Evolutionary conservation across 345 rosid genomes (phyloP).

Genomic region (Pseudoturritis turrita): DNA sequence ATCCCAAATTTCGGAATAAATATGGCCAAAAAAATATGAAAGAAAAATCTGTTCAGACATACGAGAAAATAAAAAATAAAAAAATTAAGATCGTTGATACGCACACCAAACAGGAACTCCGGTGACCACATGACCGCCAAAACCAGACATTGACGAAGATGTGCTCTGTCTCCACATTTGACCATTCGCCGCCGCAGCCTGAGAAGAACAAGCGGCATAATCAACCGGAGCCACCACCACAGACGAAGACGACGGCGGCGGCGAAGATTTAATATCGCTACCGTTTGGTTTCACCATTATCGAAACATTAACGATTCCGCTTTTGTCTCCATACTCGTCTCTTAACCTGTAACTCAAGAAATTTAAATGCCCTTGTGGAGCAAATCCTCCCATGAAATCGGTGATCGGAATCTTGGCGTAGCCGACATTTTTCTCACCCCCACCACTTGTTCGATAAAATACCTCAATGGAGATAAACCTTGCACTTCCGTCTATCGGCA

Average conservation of each 20-base stretch:
- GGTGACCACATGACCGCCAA: conserved; percentile 30
- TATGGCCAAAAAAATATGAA: not conserved
- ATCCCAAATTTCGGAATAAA: not conserved
- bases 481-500: conserved; percentile 31
- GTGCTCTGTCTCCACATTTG: conserved; percentile 20
- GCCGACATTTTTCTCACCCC: conserved; percentile 35
- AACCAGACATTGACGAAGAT: conserved; percentile 10
- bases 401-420: conserved; percentile 44
- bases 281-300: conserved; percentile 39
- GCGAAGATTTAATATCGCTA: not conserved
- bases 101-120: conserved; percentile 48
- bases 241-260: not conserved
- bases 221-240: not conserved
- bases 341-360: conserved; percentile 70
- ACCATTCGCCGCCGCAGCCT: conserved; percentile 13
- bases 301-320: conserved; percentile 62
- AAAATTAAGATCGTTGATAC: conserved; percentile 7
- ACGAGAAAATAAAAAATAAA: not conserved
- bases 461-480: conserved; percentile 44
- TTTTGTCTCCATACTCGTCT: conserved; percentile 38
- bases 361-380: conserved; percentile 47
- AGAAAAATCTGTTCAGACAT: not conserved
- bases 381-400: conserved; percentile 50
- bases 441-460: conserved; percentile 26
- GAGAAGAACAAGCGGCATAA: conserved; percentile 5